Conservation (phyloP, 1,284 basidiomycete genomes). For the Moniliophthora roreri region DNA sequence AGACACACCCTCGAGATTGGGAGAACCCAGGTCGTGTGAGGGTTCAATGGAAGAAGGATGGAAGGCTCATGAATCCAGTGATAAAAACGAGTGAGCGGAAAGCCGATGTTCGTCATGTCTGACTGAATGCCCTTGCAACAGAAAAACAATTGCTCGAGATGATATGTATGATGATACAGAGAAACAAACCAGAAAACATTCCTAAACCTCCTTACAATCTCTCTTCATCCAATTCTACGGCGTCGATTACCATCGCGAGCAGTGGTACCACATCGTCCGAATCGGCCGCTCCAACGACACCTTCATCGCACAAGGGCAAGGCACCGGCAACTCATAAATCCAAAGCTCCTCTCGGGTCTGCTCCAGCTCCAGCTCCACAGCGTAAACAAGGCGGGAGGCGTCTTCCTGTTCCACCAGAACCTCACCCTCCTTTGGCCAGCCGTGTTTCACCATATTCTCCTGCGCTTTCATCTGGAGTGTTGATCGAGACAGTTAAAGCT, state of each 20-base stretch:
- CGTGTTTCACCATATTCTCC: slow-evolving; percentile 69
- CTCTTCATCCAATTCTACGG: slow-evolving; percentile 23
- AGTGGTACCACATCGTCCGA: slow-evolving; percentile 22
- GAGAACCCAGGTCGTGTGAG: slow-evolving; percentile 93
- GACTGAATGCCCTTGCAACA: slow-evolving; percentile 37
- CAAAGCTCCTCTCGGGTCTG: slow-evolving; percentile 34
- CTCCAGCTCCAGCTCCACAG: slow-evolving; percentile 27
- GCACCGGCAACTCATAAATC: slow-evolving; percentile 32
- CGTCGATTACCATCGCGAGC: slow-evolving; percentile 20
- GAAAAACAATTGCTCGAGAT: slow-evolving; percentile 81
- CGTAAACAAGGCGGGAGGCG: slow-evolving; percentile 16
- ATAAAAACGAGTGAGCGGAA: slow-evolving; percentile 77
- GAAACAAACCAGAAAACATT: slow-evolving; percentile 67
- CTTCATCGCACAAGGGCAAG: slow-evolving; percentile 32
- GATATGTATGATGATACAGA: slow-evolving; percentile 76
- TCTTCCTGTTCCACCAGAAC: slow-evolving; percentile 51
- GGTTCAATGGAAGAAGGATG: slow-evolving; percentile 86
- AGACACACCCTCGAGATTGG: slow-evolving; percentile 94
- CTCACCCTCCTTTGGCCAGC: slow-evolving; percentile 50
- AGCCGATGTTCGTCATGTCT: slow-evolving; percentile 29
- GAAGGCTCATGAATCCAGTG: slow-evolving; percentile 64
- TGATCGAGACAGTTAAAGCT: slow-evolving; percentile 78
- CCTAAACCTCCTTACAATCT: slow-evolving; percentile 66
- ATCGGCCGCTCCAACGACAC: slow-evolving; percentile 14
- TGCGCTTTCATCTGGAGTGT: slow-evolving; percentile 66